phyloP scores from a whole-genome alignment of 257 asterid species.

The Salvia rosmarinus region DNA sequence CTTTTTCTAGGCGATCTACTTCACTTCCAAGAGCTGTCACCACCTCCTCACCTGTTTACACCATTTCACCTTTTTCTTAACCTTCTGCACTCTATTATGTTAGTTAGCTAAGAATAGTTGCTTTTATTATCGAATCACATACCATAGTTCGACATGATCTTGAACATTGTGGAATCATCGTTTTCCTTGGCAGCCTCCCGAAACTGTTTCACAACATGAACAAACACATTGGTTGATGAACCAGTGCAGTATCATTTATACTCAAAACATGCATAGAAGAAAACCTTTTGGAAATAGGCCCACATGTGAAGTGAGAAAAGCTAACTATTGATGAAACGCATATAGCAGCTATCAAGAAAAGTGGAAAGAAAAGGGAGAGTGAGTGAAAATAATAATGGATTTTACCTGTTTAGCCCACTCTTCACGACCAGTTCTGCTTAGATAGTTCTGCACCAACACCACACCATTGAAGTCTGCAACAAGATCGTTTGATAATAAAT shows the following conservation, averaged over 20 bases:
- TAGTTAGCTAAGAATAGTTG: not conserved
- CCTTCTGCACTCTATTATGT: not conserved
- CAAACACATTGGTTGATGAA: conserved; percentile 26
- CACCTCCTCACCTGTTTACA: conserved; percentile 85
- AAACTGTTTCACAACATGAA: conserved; percentile 49
- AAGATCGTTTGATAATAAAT: conserved; percentile 25
- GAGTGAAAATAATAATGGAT: not conserved
- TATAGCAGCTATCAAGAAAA: not conserved
- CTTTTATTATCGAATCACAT: conserved; percentile 26
- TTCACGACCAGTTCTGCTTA: conserved; percentile 84
- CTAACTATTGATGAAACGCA: not conserved
- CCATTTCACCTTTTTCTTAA: not conserved
- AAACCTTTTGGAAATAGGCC: not conserved
- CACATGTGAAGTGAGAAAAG: not conserved
- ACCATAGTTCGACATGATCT: conserved; percentile 92
- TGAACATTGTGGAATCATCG: conserved; percentile 64
- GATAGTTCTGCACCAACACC: conserved; percentile 88
- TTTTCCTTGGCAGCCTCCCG: conserved; percentile 74
- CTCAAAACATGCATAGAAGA: not conserved
- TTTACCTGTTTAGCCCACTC: conserved; percentile 94
- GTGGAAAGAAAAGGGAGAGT: not conserved
- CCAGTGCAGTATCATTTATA: not conserved
- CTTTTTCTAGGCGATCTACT: conserved; percentile 92
- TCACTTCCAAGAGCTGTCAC: conserved; percentile 97
- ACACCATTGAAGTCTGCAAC: conserved; percentile 88